Evolutionary conservation across 192 early-diverging fungal genomes (phyloP).

Genomic region (Backusella circina): DNA sequence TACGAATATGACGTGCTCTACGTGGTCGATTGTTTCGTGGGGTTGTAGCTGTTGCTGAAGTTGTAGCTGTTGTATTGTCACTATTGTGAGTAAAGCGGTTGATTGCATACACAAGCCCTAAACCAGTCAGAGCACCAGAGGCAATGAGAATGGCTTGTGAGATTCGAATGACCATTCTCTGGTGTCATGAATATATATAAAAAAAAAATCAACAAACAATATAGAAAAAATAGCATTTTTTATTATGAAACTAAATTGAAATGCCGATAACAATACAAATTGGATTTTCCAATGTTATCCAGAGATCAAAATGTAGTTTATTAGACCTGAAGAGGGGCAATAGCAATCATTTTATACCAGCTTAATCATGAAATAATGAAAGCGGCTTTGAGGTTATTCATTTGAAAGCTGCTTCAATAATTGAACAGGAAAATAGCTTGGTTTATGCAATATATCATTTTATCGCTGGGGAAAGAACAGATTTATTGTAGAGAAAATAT

Average conservation of each 20-base stretch:
- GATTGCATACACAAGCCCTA: constrained; percentile 1
- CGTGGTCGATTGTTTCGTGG: not conserved
- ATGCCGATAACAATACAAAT: no score
- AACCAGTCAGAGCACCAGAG: constrained; percentile 16
- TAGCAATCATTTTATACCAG: no score
- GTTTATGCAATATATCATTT: no score
- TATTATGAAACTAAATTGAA: not conserved
- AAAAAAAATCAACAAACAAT: not conserved
- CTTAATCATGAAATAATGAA: no score
- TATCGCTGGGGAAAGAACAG: no score
- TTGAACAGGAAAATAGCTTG: no score
- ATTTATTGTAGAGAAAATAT: no score
- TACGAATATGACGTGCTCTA: constrained; percentile 10
- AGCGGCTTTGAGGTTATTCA: no score
- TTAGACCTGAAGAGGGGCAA: no score
- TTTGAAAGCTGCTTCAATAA: no score
- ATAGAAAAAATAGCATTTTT: not conserved
- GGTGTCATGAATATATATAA: not conserved
- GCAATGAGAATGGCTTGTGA: constrained; percentile 2
- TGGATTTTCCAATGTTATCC: no score
- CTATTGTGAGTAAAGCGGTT: constrained; percentile 2
- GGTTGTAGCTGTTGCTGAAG: not conserved
- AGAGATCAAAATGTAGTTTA: no score
- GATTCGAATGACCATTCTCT: not conserved
- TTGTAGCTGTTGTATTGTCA: not conserved